These are phyloP conservation scores for Tillandsia fasciculata DNA, from an alignment of 176 grass and related monocot species.

Conservation along the genomic window DNA sequence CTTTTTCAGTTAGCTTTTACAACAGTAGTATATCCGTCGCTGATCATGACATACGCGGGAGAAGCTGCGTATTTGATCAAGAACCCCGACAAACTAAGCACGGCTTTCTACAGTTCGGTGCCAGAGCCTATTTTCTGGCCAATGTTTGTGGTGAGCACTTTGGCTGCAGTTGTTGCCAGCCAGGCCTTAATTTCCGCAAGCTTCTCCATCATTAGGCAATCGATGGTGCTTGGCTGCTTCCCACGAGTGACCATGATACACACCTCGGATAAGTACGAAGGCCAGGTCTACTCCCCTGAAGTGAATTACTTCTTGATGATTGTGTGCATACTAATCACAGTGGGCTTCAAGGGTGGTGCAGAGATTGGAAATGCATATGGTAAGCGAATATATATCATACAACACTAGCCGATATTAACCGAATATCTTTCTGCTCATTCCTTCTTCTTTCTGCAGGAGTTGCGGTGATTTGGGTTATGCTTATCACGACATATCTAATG, in stretches of 20 bases:
- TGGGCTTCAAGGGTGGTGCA: conserved; percentile 57
- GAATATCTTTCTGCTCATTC: conserved; percentile 5
- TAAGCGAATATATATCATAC: conserved; percentile 26
- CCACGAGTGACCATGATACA: conserved; percentile 78
- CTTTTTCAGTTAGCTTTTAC: conserved; percentile 43
- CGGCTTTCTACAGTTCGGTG: conserved; percentile 49
- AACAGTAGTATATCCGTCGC: conserved; percentile 52
- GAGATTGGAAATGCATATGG: conserved; percentile 83
- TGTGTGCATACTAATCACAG: conserved; percentile 53
- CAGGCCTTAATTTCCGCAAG: conserved; percentile 75
- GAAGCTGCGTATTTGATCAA: conserved; percentile 68
- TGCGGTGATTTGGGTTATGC: conserved; percentile 88
- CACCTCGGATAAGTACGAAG: conserved; percentile 61
- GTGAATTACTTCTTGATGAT: conserved; percentile 70
- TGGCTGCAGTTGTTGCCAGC: conserved; percentile 65
- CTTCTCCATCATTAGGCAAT: conserved; percentile 80
- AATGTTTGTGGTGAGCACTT: conserved; percentile 57
- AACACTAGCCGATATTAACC: not conserved
- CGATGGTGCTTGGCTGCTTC: conserved; percentile 65
- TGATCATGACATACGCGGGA: conserved; percentile 65
- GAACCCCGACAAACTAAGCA: conserved; percentile 54
- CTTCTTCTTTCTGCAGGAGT: conserved; percentile 32
- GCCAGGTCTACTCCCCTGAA: conserved; percentile 71
- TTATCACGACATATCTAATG: conserved; percentile 62
- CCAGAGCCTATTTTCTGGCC: conserved; percentile 71